Evolutionary conservation across 345 rosid species (phyloP).

Genomic region (Psidium guajava): DNA sequence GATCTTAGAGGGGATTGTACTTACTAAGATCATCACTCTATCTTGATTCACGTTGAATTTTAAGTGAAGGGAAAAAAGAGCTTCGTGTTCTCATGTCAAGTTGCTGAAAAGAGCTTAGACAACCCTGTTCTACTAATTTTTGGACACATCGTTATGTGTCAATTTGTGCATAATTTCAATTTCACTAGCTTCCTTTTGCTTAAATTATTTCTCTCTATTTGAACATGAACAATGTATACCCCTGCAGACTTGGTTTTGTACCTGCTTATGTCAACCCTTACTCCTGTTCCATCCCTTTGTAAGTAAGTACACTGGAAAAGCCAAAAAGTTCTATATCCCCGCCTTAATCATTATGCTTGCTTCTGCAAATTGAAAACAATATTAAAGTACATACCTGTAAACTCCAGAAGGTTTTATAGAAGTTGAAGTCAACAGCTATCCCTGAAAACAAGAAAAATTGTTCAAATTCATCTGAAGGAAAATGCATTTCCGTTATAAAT

Average conservation of each 20-base stretch:
- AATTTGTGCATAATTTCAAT: neutral
- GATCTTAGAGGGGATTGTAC: neutral
- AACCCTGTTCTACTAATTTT: neutral
- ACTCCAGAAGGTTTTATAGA: constrained; percentile 94
- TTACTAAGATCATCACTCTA: neutral
- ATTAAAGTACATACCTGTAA: constrained; percentile 50
- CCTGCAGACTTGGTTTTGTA: neutral
- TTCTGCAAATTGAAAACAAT: neutral
- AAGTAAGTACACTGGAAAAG: neutral
- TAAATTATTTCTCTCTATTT: neutral
- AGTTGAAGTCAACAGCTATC: constrained; percentile 86
- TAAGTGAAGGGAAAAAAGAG: neutral
- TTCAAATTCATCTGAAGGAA: neutral
- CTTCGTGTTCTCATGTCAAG: neutral
- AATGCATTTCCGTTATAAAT: neutral
- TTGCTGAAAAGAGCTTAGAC: neutral
- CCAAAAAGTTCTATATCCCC: neutral
- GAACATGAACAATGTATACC: neutral
- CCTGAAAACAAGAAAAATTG: constrained; percentile 28
- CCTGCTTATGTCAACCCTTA: neutral
- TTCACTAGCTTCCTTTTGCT: neutral
- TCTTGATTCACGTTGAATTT: neutral
- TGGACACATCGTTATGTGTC: neutral
- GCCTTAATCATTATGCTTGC: neutral
- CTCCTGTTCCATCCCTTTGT: neutral